phyloP scores from a whole-genome alignment of 495 filamentous ascomycete genomes.

The Xylaria cubensis region DNA sequence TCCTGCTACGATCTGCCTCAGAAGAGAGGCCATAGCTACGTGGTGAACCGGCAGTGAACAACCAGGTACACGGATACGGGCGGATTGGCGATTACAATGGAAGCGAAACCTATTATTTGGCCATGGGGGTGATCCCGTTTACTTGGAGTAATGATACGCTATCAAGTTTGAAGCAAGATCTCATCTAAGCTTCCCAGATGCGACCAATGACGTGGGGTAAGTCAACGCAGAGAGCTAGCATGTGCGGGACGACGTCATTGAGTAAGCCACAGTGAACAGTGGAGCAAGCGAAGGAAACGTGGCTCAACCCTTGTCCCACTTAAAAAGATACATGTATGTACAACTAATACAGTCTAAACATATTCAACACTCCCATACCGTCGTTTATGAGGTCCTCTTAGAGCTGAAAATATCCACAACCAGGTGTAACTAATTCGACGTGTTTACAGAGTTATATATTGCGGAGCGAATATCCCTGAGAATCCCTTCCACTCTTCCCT shows the following conservation, averaged over 20 bases:
- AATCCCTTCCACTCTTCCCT: background rate
- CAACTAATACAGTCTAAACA: background rate
- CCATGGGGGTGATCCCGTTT: too few species aligned
- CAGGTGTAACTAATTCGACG: background rate
- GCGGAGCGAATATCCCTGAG: background rate
- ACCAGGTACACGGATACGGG: background rate
- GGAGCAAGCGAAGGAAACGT: background rate
- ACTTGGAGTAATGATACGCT: background rate
- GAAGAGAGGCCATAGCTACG: constrained; percentile 56
- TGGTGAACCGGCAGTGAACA: background rate
- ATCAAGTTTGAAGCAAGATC: background rate
- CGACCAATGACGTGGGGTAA: constrained; percentile 12
- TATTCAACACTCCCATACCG: too few species aligned
- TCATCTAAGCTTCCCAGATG: background rate
- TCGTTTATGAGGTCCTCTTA: too few species aligned
- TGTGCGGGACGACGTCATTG: constrained; percentile 11
- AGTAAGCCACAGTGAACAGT: constrained; percentile 5
- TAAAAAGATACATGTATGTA: background rate
- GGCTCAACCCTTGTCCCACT: background rate
- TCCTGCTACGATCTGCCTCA: constrained; percentile 69
- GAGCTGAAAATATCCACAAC: background rate
- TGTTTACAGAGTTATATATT: background rate
- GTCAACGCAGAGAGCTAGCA: background rate
- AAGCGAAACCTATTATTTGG: background rate
- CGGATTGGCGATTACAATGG: background rate